Conservation (phyloP, 768 basidiomycete genomes). For the Serpula lacrymans region DNA sequence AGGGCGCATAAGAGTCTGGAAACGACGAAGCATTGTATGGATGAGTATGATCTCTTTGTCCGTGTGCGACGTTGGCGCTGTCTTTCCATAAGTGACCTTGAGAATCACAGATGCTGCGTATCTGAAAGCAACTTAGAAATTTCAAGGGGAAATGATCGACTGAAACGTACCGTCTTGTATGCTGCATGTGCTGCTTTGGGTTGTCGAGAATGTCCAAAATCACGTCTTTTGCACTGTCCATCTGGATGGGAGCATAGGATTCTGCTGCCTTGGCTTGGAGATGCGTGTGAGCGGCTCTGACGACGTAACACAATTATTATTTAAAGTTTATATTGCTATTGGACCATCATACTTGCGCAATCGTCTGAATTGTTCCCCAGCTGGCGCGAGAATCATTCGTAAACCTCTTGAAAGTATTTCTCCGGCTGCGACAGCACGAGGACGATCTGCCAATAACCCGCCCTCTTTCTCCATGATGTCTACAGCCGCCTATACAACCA, state of each 20-base stretch:
- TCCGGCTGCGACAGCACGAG: conserved; percentile 53
- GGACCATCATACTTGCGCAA: conserved; percentile 55
- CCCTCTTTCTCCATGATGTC: conserved; percentile 70
- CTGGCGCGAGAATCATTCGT: conserved; percentile 51
- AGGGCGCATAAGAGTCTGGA: conserved; percentile 34
- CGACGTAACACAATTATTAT: too few species aligned
- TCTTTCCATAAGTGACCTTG: conserved; percentile 33
- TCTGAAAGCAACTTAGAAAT: conserved; percentile 10
- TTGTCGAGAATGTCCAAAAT: conserved; percentile 28
- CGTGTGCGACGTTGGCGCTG: conserved; percentile 24
- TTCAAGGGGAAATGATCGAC: conserved; percentile 45
- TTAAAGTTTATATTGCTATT: too few species aligned
- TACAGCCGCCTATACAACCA: conserved; percentile 44
- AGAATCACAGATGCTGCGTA: conserved; percentile 34
- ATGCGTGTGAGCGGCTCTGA: conserved; percentile 56
- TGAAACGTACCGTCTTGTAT: conserved; percentile 45
- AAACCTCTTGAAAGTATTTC: conserved; percentile 59
- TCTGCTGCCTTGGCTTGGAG: conserved; percentile 51
- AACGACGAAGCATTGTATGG: conserved; percentile 31
- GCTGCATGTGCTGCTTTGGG: conserved; percentile 47
- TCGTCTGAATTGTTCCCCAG: conserved; percentile 58
- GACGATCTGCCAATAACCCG: conserved; percentile 52
- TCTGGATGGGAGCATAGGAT: conserved; percentile 48
- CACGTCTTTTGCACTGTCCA: conserved; percentile 29
- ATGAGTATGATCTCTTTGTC: conserved; percentile 31